A percentile compares a stretch with the other conserved stretches of the same genome.
Evolutionary conservation across 2,329 filamentous ascomycete species (phyloP).

Genomic region (Sporothrix phasma): DNA sequence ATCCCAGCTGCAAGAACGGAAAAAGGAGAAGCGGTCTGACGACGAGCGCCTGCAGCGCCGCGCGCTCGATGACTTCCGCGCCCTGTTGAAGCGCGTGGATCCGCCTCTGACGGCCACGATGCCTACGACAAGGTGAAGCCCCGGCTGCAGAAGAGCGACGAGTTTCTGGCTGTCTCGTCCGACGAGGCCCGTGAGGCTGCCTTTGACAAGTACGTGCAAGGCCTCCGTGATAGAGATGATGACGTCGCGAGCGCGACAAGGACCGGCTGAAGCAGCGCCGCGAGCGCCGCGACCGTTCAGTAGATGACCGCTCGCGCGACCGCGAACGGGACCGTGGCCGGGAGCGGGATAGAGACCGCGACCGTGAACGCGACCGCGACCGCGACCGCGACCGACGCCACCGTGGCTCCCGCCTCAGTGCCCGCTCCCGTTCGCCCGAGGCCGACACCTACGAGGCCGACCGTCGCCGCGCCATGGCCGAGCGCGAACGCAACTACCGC

Average conservation of each 20-base stretch:
- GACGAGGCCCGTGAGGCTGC: constrained; percentile 75
- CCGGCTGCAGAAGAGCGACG: constrained; percentile 68
- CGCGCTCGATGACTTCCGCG: constrained; percentile 73
- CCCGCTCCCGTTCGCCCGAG: constrained; percentile 67
- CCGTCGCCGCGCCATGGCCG: constrained; percentile 82
- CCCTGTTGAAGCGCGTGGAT: constrained; percentile 79
- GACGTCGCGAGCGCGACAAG: constrained; percentile 58
- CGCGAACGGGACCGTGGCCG: constrained; percentile 29
- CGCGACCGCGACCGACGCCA: background rate
- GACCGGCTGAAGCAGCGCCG: constrained; percentile 46
- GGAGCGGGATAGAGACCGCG: constrained; percentile 18
- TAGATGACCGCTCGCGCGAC: constrained; percentile 25
- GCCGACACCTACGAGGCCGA: constrained; percentile 92
- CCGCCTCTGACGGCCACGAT: constrained; percentile 70
- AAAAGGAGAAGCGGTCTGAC: constrained; percentile 69
- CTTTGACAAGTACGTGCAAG: constrained; percentile 85
- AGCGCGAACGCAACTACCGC: constrained; percentile 87
- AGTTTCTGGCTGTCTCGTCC: constrained; percentile 72
- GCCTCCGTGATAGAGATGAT: constrained; percentile 84
- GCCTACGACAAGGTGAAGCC: constrained; percentile 81
- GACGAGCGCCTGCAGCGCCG: constrained; percentile 81
- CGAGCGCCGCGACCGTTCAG: constrained; percentile 29
- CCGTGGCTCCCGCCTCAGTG: background rate
- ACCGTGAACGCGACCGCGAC: background rate
- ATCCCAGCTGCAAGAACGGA: constrained; percentile 70